Evolutionary conservation across 768 basidiomycete species (phyloP), one percentile per base, ranked within the genome.

Genomic region (Russula vinacea): DNA sequence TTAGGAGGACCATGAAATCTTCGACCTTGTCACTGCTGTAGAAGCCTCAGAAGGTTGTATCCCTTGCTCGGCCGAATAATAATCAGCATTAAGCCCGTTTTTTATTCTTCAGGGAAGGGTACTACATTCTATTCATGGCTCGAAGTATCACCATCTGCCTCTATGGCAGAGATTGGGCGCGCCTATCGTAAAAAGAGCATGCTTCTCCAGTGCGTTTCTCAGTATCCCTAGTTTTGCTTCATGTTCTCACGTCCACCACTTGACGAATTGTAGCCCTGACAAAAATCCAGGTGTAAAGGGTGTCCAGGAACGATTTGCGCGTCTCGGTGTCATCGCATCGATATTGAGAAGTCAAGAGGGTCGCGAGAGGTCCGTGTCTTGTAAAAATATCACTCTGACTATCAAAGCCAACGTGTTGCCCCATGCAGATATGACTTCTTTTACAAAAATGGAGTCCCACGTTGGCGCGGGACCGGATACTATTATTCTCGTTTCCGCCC

Each of bases 41-140:
- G 88, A 95, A 74, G 78, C 78, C 3, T 78, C 91, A 2, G 95
- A 97, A 79, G 94, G 94, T 80, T 57, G 57, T 77, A 50, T 37
- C 32, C 44, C 37, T 45, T 32, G 35, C 35, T 44, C 53, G 11
- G 50, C 56, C 40, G 11, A 33, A 32, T 44, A 10, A 37, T 16
- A 7, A 7, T 33, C 33, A n/a, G 37, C 29, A 9, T 55, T 60
- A 37, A 55, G 39, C 32, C 9, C 39, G 35, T 16, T 35, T 44
- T 53, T 39, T 26, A 19, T 32, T 32, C 32, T 56, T 16, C 70
- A 87, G 88, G 88, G 65, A 94, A 90, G 73, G 92, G 89, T 37
- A 92, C 89, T n/a, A 91, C 87, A 0, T 99, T 98, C 78, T 99
- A 99, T 78, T 92, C 92, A 13, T 96, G 90, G 87, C 78, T 99